Evolutionary conservation across 1,139 yeast species (phyloP), one percentile per base, ranked within the genome.

Genomic region (Blastobotrys malaysiensis): DNA sequence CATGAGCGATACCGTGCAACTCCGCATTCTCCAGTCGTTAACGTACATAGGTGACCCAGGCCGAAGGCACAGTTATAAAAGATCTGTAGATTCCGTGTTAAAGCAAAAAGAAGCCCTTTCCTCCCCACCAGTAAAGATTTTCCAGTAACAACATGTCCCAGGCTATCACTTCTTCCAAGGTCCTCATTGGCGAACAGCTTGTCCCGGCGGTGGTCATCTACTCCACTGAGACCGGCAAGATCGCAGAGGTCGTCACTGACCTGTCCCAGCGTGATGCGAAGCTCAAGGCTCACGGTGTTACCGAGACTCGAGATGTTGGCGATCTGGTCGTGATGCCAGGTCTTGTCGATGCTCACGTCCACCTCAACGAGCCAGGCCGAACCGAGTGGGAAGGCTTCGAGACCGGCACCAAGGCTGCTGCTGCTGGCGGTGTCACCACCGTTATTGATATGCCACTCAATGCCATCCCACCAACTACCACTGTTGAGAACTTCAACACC

Each of bases 331-430:
- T 91, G 11, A 76, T 91, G 76, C 97, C 98, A 0, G 98, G 98
- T 0, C 76, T 91, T 44, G 96, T 91, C 1, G 98, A 91, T 66
- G 80, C 96, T 9, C 98, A 91, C 69, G 97, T 90, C 31, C 97
- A 90, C 67, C 75, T 90, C 63, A 90, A 90, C 69, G 97, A 90
- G 70, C 97, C 97, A 0, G 97, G 97, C 3, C 75, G 97, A 62
- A 89, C 96, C 0, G 95, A 88, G 58, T 90, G 97, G 97, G 97
- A 90, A 72, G 97, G 97, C 0, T 90, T 90, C 68, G 95, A 83
- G 49, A 85, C 95, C 0, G 97, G 97, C 0, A 90, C 97, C 1
- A 84, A 84, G 66, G 86, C 96, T 1, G 97, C 97, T 1, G 95
- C 95, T 1, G 77, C 91, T 5, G 98, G 98, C 24, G 98, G 98